Base-by-base conservation (phyloP, 176 grass and related monocot species). In the Bolboschoenus planiculmis region DNA sequence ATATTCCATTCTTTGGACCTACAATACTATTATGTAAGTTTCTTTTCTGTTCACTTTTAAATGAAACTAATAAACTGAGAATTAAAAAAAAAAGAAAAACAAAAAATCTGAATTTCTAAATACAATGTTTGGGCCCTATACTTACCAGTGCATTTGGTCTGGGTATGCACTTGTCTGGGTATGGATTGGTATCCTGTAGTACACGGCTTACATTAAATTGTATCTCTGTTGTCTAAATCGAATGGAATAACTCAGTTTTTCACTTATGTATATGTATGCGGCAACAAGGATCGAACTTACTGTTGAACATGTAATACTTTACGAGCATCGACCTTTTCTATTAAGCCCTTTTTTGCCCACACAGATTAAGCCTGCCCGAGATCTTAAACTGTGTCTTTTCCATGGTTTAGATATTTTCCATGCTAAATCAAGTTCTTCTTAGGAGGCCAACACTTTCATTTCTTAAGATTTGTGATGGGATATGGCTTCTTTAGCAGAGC, bases 1-100 rank as follows among this genome's bases (percentile, higher is more conserved):
- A 65, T 97, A 97, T 74, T 85, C 94, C 67, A 92, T 97, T 80
- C 86, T 61, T 10, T 97, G 94, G 94, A 94, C 43, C 83, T 78
- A 78, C 29, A 13, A 87, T 33, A 90, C 31, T n/a, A 89, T 97
- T 81, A 78, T 88, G 94, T 92, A 85, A 92, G 91, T 64, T 55
- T 53, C 3, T 48, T 81, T 68, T 39, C 11, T 55, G 23, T 81
- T 18, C 23, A 72, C 82, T 87, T 79, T 90, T 78, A 90, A 74
- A 47, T 47, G 42, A 47, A 74, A 27, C 68, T 73, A 27, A 26
- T 1, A 23, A 27, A 1, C 37, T 15, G 23, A 74, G 10, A 26
- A 59, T 53, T 53, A 20, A 56, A 56, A 1, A 56, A 56, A 56
- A 1, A 36, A 66, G n/a, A 1, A 56, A 56, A 56, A 1, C 16